phyloP scores from a whole-genome alignment of 2,329 filamentous ascomycete species.

The Fusarium sublunatum region DNA sequence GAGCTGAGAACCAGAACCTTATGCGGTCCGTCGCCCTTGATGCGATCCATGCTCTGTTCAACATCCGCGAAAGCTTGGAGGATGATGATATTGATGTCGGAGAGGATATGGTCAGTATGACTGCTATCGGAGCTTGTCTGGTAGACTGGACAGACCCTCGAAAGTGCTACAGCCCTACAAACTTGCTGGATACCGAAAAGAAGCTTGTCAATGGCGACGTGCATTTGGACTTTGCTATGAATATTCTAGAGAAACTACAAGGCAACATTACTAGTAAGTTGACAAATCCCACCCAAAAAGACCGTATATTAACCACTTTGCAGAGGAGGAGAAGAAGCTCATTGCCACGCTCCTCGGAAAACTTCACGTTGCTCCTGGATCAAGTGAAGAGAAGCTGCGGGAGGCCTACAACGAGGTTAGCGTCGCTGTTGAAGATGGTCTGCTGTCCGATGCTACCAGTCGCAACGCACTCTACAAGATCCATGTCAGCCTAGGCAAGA shows the following conservation, averaged over 20 bases:
- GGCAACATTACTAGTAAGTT: conserved; percentile 74
- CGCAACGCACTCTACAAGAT: conserved; percentile 76
- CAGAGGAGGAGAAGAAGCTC: conserved; percentile 88
- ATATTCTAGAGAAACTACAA: conserved; percentile 79
- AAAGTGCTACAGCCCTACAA: conserved; percentile 71
- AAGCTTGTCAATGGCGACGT: conserved; percentile 78
- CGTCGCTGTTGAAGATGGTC: conserved; percentile 71
- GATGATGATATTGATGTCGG: conserved; percentile 80
- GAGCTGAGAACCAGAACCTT: conserved; percentile 81
- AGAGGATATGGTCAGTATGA: conserved; percentile 82
- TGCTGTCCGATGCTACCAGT: conserved; percentile 69
- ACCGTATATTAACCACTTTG: conserved; percentile 46
- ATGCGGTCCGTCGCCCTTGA: conserved; percentile 81
- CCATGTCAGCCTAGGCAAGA: conserved; percentile 74
- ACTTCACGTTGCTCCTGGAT: conserved; percentile 78
- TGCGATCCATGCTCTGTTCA: conserved; percentile 79
- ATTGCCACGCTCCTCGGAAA: conserved; percentile 83
- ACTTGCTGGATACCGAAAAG: conserved; percentile 66
- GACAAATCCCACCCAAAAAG: background rate
- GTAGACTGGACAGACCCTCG: conserved; percentile 96
- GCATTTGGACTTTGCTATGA: conserved; percentile 81
- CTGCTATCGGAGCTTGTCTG: conserved; percentile 82
- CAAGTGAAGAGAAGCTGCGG: conserved; percentile 67
- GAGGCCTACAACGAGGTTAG: conserved; percentile 68
- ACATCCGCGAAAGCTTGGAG: conserved; percentile 76